Percentiles rank a stretch among this genome's conserved stretches.
phyloP scores from a whole-genome alignment of 768 basidiomycete genomes.

The Tulasnella sp. region DNA sequence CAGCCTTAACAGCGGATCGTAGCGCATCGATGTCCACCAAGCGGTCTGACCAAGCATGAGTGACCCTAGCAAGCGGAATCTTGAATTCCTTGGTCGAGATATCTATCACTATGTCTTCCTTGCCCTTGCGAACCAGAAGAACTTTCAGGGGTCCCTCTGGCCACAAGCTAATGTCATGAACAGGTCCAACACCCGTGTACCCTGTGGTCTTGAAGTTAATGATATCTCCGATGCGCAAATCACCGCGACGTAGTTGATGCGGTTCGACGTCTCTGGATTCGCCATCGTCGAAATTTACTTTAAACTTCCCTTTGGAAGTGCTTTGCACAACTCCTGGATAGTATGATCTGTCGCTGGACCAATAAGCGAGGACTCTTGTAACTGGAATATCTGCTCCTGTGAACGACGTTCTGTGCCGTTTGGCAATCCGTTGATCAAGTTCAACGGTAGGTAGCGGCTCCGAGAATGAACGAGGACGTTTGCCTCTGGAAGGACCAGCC shows the following conservation, averaged over 20 bases:
- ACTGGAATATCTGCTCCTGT: neutral
- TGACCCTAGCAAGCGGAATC: too few species aligned
- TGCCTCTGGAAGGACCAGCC: too few species aligned
- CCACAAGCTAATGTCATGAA: neutral
- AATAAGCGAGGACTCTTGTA: constrained; percentile 6
- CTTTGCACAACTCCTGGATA: neutral
- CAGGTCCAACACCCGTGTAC: neutral
- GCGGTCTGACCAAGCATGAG: neutral
- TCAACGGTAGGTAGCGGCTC: too few species aligned
- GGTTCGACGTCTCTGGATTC: constrained; percentile 7
- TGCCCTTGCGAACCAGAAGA: too few species aligned
- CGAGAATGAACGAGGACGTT: too few species aligned
- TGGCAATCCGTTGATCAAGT: neutral
- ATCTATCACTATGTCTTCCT: neutral
- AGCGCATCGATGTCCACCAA: neutral
- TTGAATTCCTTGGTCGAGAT: neutral
- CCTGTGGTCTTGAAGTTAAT: neutral
- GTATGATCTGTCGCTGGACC: neutral
- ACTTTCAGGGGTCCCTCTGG: too few species aligned
- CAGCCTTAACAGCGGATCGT: neutral
- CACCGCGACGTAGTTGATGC: constrained; percentile 5
- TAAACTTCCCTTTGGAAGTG: constrained; percentile 1
- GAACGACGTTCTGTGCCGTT: neutral
- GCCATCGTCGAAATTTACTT: constrained; percentile 10
- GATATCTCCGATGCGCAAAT: constrained; percentile 7